A percentile compares a stretch with the other conserved stretches of the same genome.
Evolutionary conservation across 768 basidiomycete genomes (phyloP).

Genomic region (Leccinum boreale): DNA sequence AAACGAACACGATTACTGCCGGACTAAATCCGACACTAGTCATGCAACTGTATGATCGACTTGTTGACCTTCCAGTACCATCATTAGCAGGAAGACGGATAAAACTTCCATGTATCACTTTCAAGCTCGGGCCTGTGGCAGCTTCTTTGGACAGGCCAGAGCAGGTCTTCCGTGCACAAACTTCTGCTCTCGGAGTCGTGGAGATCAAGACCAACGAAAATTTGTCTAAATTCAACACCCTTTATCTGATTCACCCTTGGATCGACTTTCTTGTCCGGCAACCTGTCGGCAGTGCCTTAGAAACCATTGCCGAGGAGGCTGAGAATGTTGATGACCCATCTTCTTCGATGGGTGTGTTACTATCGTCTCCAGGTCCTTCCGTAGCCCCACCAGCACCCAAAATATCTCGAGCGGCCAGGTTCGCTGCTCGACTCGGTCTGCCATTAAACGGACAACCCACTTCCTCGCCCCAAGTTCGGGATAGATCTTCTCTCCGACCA

Average conservation of each 20-base stretch:
- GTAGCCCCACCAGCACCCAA: fast-evolving
- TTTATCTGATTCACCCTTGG: not conserved
- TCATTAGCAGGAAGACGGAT: not conserved
- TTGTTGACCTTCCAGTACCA: not conserved
- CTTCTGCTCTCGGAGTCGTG: not conserved
- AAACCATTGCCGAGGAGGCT: not conserved
- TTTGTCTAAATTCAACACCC: not conserved
- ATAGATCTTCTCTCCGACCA: no score
- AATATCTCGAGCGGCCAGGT: not conserved
- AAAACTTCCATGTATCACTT: not conserved
- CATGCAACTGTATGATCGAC: not conserved
- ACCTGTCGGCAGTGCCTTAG: not conserved
- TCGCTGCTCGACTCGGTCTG: not conserved
- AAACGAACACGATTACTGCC: not conserved
- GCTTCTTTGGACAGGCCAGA: not conserved
- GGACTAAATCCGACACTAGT: not conserved
- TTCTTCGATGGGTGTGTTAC: not conserved
- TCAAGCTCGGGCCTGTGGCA: not conserved
- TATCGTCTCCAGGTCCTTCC: not conserved
- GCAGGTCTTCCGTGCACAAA: not conserved
- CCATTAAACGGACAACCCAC: not conserved
- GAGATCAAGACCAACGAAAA: not conserved
- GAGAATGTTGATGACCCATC: not conserved
- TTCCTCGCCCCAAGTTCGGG: not conserved
- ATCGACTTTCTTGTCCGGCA: not conserved